Conservation (phyloP, 768 basidiomycete genomes). For the Heimioporus sp. region DNA sequence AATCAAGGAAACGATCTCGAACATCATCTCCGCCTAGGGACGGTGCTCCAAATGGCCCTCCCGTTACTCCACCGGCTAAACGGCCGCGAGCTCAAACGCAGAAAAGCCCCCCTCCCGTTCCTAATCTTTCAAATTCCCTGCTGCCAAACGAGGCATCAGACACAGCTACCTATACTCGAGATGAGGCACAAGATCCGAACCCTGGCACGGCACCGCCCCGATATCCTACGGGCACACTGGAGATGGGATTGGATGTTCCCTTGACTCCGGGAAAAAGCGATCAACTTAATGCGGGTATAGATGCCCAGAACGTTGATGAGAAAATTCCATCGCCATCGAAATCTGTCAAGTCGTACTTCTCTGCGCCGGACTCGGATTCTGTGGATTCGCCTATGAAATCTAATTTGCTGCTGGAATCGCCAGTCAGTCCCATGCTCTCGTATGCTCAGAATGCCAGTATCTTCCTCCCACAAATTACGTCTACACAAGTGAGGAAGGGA, state of each 20-base stretch:
- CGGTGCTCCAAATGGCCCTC: slow-evolving; percentile 10
- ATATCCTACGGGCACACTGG: neutral
- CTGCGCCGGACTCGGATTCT: slow-evolving; percentile 36
- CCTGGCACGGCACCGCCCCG: neutral
- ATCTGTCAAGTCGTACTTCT: slow-evolving; percentile 36
- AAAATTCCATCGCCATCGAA: slow-evolving; percentile 30
- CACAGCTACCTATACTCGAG: slow-evolving; percentile 1
- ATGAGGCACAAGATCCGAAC: neutral
- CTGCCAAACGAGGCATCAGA: slow-evolving; percentile 10
- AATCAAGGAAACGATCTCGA: slow-evolving; percentile 28
- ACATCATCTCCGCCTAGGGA: slow-evolving; percentile 29
- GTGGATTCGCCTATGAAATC: slow-evolving; percentile 22
- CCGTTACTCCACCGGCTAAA: slow-evolving; percentile 24
- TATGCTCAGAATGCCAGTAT: slow-evolving; percentile 35
- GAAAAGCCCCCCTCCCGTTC: neutral
- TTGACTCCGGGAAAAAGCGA: slow-evolving; percentile 5
- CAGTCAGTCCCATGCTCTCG: slow-evolving; percentile 31
- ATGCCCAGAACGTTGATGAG: neutral
- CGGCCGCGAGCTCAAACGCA: slow-evolving; percentile 15
- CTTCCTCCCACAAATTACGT: slow-evolving; percentile 38
- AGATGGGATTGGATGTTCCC: neutral
- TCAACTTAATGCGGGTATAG: neutral
- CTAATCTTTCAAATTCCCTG: neutral
- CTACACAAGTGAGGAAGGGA: slow-evolving; percentile 32
- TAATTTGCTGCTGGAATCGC: slow-evolving; percentile 33